Evolutionary conservation across 495 filamentous ascomycete species (phyloP).

Genomic region (Tuber umbilicatum): DNA sequence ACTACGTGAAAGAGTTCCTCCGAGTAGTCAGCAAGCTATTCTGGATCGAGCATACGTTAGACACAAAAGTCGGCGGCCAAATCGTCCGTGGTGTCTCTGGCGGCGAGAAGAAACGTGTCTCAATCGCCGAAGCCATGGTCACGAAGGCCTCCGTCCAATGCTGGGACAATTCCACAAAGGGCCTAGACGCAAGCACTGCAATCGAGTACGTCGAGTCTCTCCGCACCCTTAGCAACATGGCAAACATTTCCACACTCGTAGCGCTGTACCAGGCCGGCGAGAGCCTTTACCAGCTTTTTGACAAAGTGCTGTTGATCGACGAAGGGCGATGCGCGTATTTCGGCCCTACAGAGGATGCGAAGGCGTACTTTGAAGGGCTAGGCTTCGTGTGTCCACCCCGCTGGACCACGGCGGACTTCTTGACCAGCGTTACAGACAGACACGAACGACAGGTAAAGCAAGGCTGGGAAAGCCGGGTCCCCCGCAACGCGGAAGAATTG

Average conservation of each 20-base stretch:
- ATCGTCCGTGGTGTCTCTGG: constrained; percentile 62
- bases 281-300: constrained; percentile 61
- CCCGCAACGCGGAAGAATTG: constrained; percentile 56
- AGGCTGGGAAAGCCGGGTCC: constrained; percentile 57
- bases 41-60: constrained; percentile 63
- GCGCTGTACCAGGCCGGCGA: constrained; percentile 69
- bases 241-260: constrained; percentile 55
- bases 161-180: constrained; percentile 64
- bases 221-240: constrained; percentile 57
- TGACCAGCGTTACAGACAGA: constrained; percentile 61
- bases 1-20: constrained; percentile 62
- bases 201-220: constrained; percentile 58
- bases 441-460: constrained; percentile 54
- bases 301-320: constrained; percentile 64
- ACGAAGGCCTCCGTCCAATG: constrained; percentile 59
- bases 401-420: constrained; percentile 63
- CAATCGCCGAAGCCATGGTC: constrained; percentile 62
- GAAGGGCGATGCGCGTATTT: constrained; percentile 62
- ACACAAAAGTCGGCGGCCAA: constrained; percentile 63
- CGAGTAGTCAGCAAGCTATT: constrained; percentile 69
- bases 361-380: constrained; percentile 57
- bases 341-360: constrained; percentile 54
- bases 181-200: constrained; percentile 63
- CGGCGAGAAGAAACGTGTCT: constrained; percentile 68
- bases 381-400: constrained; percentile 57